Base-by-base conservation (phyloP, 352 stramenopile species). In the Phytopythium cucurbitacearum region DNA sequence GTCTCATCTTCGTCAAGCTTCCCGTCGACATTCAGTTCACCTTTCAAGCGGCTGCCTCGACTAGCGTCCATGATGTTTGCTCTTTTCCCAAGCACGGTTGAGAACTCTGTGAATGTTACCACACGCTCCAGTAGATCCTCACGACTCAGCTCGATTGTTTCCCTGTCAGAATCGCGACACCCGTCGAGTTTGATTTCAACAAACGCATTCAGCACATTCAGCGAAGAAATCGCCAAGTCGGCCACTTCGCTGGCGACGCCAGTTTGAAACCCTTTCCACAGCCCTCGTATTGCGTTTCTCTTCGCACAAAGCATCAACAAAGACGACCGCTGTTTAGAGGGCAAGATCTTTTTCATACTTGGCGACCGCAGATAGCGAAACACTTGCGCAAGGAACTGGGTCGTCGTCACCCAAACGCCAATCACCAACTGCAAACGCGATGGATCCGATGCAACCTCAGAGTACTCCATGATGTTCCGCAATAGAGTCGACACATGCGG, bases 151-250 rank as follows among this genome's bases (percentile, higher is more conserved):
- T 71, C 67, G 9, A 84, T 64, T 3, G 57, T 54, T 51, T 65
- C 45, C 34, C 48, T 32, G 11, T 79, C 64, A 21, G 45, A 51
- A 42, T 69, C 60, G 28, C 57, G 54, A 7, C 63, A 59, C 10
- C 51, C 40, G 15, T 63, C 51, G 8, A 79, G 9, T 33, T 75
- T 78, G 32, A 71, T 72, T 41, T 87, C 77, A 3, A 93, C 59
- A 42, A 80, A 80, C 16, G 64, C 45, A 40, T 87, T 94, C 3
- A 91, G 44, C 6, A 86, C 63, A 39, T 88, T 94, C 0, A 91
- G 53, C 4, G 78, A 85, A 13, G 78, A 65, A 10, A 83, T 67
- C 7, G 64, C 51, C 50, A 88, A 52, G 7, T 80, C 65, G 9
- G 41, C 39, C 13, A 56, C 56, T 44, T 38, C 62, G 12, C 33